Evolutionary conservation across 164 flowering plant genomes (phyloP).

Genomic region (Stephania yunnanensis): DNA sequence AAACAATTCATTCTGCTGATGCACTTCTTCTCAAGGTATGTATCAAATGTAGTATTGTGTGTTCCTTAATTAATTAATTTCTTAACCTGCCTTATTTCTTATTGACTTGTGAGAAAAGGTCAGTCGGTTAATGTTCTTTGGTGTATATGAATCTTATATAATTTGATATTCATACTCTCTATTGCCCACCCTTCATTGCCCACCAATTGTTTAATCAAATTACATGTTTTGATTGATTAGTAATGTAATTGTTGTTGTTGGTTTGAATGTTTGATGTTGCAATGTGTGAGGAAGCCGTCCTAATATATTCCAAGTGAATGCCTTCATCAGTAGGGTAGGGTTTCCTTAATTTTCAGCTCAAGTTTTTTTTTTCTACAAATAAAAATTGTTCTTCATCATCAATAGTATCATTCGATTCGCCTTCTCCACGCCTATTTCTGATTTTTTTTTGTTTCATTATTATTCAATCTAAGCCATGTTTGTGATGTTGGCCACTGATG

Average conservation of each 20-base stretch:
- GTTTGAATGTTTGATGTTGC: conserved; percentile 16
- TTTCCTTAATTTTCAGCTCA: conserved; percentile 10
- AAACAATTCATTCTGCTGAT: no score
- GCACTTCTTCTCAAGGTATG: no score
- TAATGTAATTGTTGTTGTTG: neutral
- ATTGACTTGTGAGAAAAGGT: no score
- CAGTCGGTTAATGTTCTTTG: no score
- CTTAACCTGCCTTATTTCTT: no score
- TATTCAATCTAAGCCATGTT: conserved; percentile 1
- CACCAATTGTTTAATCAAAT: neutral
- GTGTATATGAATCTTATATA: no score
- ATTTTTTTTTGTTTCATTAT: neutral
- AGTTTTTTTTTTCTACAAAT: conserved; percentile 5
- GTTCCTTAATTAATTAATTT: no score
- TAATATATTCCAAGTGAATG: conserved; percentile 28
- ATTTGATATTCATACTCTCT: no score
- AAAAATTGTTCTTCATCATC: conserved; percentile 6
- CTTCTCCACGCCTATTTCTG: no score
- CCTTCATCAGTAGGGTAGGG: conserved; percentile 32
- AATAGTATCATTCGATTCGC: no score
- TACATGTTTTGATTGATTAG: neutral
- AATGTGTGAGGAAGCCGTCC: conserved; percentile 82
- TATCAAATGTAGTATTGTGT: no score
- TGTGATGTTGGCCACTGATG: neutral
- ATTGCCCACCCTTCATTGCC: neutral